Evolutionary conservation across 371 early-diverging fungal genomes (phyloP).

Genomic region (Rhizopus arrhizus): DNA sequence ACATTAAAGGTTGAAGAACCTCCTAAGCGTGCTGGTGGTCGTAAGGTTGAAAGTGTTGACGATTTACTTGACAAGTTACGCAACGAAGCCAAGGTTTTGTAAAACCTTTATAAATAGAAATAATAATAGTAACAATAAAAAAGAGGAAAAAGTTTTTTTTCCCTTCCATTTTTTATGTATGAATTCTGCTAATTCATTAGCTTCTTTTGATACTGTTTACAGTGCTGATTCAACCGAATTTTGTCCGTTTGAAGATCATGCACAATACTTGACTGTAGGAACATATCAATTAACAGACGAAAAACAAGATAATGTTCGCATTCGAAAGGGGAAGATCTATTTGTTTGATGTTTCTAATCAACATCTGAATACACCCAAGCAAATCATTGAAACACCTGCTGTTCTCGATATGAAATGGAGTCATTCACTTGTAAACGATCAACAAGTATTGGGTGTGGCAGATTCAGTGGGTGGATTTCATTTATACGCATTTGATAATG

Average conservation of each 20-base stretch:
- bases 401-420: slow-evolving; percentile 89
- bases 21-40: slow-evolving; percentile 91
- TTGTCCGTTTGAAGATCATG: slow-evolving; percentile 60
- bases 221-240: slow-evolving; percentile 85
- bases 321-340: slow-evolving; percentile 48
- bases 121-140: background rate
- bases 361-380: slow-evolving; percentile 31
- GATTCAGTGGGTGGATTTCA: slow-evolving; percentile 65
- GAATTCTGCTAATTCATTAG: slow-evolving; percentile 33
- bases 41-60: slow-evolving; percentile 93
- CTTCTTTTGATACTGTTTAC: slow-evolving; percentile 71
- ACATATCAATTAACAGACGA: slow-evolving; percentile 76
- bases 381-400: slow-evolving; percentile 67
- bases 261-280: slow-evolving; percentile 67
- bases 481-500: slow-evolving; percentile 48
- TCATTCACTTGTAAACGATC: slow-evolving; percentile 48
- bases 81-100: slow-evolving; percentile 62
- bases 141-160: background rate
- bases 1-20: slow-evolving; percentile 92
- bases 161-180: background rate
- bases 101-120: slow-evolving; percentile 13
- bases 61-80: slow-evolving; percentile 89
- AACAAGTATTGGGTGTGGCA: slow-evolving; percentile 58
- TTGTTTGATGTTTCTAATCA: slow-evolving; percentile 26
- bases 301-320: slow-evolving; percentile 31